Conservation (phyloP, 495 filamentous ascomycete genomes). For the Hypoxylon crocopeplum region DNA sequence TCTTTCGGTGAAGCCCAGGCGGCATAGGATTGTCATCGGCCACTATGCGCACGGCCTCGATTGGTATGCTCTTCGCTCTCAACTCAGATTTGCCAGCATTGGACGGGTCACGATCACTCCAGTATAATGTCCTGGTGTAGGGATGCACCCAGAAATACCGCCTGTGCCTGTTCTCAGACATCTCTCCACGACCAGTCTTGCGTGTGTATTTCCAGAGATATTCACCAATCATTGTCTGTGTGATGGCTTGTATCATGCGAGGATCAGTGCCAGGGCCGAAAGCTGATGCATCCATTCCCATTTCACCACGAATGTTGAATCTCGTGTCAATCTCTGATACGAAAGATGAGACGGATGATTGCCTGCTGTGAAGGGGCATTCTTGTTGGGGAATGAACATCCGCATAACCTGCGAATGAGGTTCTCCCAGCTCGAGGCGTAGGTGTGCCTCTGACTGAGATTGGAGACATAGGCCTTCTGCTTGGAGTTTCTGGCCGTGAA, state of each 20-base stretch:
- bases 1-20: conserved; percentile 91
- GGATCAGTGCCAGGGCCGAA: conserved; percentile 79
- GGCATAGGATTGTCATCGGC: conserved; percentile 95
- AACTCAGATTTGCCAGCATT: conserved; percentile 76
- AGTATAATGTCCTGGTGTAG: conserved; percentile 95
- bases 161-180: conserved; percentile 87
- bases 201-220: conserved; percentile 99
- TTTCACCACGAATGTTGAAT: conserved; percentile 75
- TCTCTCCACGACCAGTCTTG: conserved; percentile 81
- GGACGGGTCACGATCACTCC: conserved; percentile 90
- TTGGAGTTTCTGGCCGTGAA: conserved; percentile 77
- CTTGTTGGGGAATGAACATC: conserved; percentile 51
- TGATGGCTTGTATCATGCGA: conserved; percentile 98
- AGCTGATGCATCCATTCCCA: conserved; percentile 63
- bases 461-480: conserved; percentile 47
- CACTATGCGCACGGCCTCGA: conserved; percentile 92
- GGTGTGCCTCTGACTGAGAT: conserved; percentile 44
- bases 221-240: conserved; percentile 99
- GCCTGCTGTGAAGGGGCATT: conserved; percentile 55
- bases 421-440: conserved; percentile 46
- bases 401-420: conserved; percentile 43
- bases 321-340: conserved; percentile 89
- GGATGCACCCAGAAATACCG: conserved; percentile 99
- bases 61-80: conserved; percentile 92
- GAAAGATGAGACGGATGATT: conserved; percentile 93